Evolutionary conservation across 257 asterid species (phyloP).

Genomic region (Solanum piurae): DNA sequence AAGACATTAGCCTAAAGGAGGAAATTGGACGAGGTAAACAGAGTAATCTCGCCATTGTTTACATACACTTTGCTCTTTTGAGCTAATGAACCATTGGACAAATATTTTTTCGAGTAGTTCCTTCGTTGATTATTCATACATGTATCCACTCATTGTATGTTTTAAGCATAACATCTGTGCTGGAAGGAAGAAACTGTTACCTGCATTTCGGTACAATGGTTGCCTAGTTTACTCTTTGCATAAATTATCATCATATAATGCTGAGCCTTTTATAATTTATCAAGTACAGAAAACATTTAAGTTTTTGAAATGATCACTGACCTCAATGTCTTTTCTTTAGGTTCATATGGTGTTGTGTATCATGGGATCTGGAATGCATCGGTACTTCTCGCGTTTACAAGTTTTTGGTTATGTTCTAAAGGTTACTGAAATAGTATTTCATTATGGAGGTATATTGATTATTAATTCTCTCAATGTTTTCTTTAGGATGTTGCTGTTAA

Average conservation of each 20-base stretch:
- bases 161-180: not conserved
- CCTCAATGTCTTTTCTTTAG: slow-evolving; percentile 21
- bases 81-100: not conserved
- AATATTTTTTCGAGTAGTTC: not conserved
- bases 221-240: not conserved
- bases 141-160: not conserved
- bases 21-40: slow-evolving; percentile 59
- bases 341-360: slow-evolving; percentile 55
- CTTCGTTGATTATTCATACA: not conserved
- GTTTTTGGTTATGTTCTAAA: not conserved
- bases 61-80: not conserved
- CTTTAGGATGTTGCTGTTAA: slow-evolving; percentile 74
- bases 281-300: not conserved
- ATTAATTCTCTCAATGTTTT: not conserved
- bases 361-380: slow-evolving; percentile 78
- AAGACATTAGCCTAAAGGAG: slow-evolving; percentile 48
- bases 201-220: not conserved
- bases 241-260: not conserved
- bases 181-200: not conserved
- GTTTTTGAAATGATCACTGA: slow-evolving; percentile 1
- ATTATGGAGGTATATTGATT: not conserved
- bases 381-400: slow-evolving; percentile 18
- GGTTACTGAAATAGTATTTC: not conserved
- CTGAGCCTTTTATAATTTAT: not conserved
- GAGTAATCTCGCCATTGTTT: not conserved